Conservation (phyloP, 768 basidiomycete species). For the Agaricus bisporus region DNA sequence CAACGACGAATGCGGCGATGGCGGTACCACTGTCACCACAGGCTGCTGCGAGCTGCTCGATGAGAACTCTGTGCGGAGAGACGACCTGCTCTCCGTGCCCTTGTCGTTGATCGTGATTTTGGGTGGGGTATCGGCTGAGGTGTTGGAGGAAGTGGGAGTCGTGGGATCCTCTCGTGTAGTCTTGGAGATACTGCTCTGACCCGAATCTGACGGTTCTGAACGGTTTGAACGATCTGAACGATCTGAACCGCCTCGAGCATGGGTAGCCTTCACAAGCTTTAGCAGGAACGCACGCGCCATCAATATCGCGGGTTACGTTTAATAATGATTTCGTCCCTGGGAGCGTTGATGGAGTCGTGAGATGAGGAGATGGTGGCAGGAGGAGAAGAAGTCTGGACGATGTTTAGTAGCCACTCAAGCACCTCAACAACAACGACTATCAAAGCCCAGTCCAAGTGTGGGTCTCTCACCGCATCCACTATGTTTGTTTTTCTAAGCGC, state of each 20-base stretch:
- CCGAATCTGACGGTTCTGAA: no score
- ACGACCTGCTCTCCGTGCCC: not conserved
- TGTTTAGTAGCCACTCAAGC: no score
- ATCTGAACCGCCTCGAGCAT: not conserved
- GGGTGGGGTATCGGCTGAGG: not conserved
- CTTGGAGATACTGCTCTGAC: not conserved
- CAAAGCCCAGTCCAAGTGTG: no score
- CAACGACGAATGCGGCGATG: conserved; percentile 5
- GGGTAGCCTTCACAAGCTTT: conserved; percentile 5
- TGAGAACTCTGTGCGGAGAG: not conserved
- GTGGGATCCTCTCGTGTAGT: not conserved
- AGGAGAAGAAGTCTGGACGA: no score
- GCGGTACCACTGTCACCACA: conserved; percentile 3
- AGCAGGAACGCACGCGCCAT: conserved; percentile 12
- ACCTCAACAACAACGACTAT: no score
- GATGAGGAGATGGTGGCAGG: no score
- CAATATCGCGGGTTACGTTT: not conserved
- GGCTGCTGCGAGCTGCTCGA: conserved; percentile 6
- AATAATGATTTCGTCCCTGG: no score
- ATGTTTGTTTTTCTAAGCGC: no score
- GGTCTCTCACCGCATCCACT: no score
- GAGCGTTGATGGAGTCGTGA: no score
- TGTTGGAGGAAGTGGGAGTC: not conserved
- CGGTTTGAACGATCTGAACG: not conserved
- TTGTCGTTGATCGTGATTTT: conserved; percentile 3